Percentiles rank a stretch among this genome's conserved stretches.
Evolutionary conservation across 352 stramenopile genomes (phyloP).

Genomic region (Ophiocytium majus): DNA sequence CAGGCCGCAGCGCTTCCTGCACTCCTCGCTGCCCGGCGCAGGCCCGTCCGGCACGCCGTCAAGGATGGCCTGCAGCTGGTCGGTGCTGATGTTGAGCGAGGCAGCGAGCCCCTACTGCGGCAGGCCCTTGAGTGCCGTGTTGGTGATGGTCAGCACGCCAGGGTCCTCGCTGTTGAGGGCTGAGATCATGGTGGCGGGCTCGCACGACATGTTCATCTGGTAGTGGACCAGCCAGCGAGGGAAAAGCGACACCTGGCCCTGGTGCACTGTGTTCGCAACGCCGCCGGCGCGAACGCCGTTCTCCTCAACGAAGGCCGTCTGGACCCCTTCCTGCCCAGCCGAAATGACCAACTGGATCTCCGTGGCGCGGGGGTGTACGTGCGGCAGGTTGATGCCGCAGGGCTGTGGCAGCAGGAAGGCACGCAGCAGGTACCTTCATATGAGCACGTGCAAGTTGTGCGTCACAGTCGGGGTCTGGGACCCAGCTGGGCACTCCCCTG

Average conservation of each 20-base stretch:
- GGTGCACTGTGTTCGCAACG: constrained; percentile 33
- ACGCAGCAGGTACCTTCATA: too few relatives aligned
- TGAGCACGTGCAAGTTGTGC: too few relatives aligned
- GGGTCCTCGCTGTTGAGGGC: constrained; percentile 49
- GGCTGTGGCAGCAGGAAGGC: neutral
- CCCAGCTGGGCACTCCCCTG: too few relatives aligned
- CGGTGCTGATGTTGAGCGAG: neutral
- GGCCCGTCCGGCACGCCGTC: neutral
- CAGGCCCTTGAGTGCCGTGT: neutral
- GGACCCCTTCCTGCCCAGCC: constrained; percentile 10
- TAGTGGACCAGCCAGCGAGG: neutral
- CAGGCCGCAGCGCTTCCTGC: neutral
- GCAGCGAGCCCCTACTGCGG: constrained; percentile 5
- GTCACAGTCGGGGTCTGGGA: too few relatives aligned
- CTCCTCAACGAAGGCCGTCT: constrained; percentile 51
- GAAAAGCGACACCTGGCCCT: constrained; percentile 47
- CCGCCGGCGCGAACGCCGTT: constrained; percentile 49
- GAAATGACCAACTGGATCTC: constrained; percentile 52
- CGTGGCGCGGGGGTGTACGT: constrained; percentile 50
- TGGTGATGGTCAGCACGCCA: constrained; percentile 47
- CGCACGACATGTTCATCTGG: neutral
- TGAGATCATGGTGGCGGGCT: constrained; percentile 28
- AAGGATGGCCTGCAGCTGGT: neutral
- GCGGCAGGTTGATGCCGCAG: constrained; percentile 54
- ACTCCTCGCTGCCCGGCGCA: neutral